Evolutionary conservation across 257 asterid species (phyloP).

Genomic region (Nicotiana paniculata): DNA sequence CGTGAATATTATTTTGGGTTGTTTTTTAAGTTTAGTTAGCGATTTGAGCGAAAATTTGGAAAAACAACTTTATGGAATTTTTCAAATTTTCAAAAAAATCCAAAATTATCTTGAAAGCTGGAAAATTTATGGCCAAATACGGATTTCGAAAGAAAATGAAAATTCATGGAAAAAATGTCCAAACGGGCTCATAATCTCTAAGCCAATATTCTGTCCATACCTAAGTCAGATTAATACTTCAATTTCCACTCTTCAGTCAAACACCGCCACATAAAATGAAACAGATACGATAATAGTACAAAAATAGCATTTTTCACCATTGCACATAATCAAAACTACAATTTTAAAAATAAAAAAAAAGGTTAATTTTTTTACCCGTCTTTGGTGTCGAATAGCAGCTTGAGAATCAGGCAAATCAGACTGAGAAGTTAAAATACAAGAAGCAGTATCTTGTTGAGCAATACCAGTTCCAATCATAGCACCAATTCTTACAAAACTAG

Average conservation of each 20-base stretch:
- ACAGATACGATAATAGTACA: not conserved
- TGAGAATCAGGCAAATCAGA: not conserved
- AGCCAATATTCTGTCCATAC: not conserved
- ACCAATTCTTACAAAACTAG: constrained; percentile 1
- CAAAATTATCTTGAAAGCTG: too few species aligned
- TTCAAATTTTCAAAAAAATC: too few species aligned
- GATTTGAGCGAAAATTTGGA: too few species aligned
- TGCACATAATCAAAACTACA: not conserved
- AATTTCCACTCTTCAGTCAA: not conserved
- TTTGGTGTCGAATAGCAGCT: constrained; percentile 6
- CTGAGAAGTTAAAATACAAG: not conserved
- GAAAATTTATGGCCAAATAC: too few species aligned
- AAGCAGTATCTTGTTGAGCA: constrained; percentile 18
- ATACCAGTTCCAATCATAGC: constrained; percentile 18
- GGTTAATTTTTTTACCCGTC: constrained; percentile 6
- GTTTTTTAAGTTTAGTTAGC: too few species aligned
- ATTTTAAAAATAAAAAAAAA: not conserved
- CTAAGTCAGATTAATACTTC: not conserved
- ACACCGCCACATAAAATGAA: not conserved
- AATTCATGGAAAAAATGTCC: too few species aligned
- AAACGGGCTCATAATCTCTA: not conserved
- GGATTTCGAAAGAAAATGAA: too few species aligned
- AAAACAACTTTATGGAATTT: too few species aligned
- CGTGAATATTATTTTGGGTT: too few species aligned
- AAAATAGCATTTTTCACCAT: not conserved